Conservation (phyloP, 108 stramenopile genomes). For the Discostella stelligeroides region DNA sequence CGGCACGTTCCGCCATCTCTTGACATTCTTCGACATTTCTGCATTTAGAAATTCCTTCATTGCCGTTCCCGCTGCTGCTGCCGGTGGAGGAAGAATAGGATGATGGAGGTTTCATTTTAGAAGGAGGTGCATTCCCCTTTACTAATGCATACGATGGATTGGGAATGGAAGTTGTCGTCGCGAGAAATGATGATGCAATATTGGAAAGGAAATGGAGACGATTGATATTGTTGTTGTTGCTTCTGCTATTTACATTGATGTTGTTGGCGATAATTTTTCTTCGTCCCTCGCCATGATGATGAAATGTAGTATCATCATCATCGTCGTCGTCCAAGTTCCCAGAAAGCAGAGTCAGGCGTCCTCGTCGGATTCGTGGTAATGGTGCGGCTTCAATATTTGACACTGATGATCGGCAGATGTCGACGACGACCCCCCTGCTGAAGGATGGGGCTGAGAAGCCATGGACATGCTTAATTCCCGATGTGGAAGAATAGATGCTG, state of each 20-base stretch:
- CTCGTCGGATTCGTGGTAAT: no score
- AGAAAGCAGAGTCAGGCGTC: no score
- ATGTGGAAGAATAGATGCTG: no score
- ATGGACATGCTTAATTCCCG: no score
- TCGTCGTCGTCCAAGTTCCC: no score
- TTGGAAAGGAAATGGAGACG: constrained; percentile 7
- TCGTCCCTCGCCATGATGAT: no score
- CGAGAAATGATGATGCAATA: neutral
- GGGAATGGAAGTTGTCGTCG: neutral
- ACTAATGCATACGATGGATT: constrained; percentile 61
- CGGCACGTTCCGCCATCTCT: constrained; percentile 63
- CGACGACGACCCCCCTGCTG: no score
- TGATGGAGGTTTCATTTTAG: constrained; percentile 35
- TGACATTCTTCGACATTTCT: constrained; percentile 89
- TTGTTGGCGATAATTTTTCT: neutral
- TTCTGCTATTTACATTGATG: no score
- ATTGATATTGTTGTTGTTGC: neutral
- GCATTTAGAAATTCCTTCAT: constrained; percentile 60
- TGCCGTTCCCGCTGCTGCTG: neutral
- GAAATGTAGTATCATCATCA: no score
- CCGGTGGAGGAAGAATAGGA: neutral
- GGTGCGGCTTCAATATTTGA: no score
- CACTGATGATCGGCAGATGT: no score
- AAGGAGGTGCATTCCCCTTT: constrained; percentile 84
- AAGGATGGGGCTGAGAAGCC: no score